Conservation (phyloP, 345 rosid species). For the Brassica carinata region DNA sequence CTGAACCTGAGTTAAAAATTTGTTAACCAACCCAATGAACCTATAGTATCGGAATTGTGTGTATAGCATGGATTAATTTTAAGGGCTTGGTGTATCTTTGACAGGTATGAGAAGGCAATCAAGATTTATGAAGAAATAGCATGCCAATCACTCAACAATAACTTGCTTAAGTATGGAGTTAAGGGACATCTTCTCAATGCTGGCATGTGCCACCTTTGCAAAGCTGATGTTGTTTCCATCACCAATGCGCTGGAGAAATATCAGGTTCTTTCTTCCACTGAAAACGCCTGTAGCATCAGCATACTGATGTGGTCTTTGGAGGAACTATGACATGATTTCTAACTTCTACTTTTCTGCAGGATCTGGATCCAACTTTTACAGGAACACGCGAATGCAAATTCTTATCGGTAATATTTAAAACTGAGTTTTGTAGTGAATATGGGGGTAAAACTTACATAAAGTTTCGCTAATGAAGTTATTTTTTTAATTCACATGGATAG, state of each 20-base stretch:
- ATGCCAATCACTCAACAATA: constrained; percentile 63
- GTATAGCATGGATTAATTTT: constrained; percentile 5
- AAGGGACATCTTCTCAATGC: constrained; percentile 99
- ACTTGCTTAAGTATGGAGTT: constrained; percentile 94
- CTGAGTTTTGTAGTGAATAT: background rate
- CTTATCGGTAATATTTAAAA: constrained; percentile 50
- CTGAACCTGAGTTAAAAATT: background rate
- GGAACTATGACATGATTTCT: constrained; percentile 14
- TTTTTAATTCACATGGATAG: constrained; percentile 31
- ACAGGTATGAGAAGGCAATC: constrained; percentile 84
- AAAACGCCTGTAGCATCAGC: background rate
- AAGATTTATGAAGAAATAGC: constrained; percentile 93
- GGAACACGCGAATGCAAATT: constrained; percentile 90
- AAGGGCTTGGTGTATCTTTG: constrained; percentile 25
- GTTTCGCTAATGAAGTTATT: background rate
- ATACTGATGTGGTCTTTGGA: constrained; percentile 2
- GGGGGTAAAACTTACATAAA: background rate
- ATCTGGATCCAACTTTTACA: constrained; percentile 90
- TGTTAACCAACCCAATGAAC: no score
- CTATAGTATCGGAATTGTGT: no score
- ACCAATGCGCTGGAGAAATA: constrained; percentile 87
- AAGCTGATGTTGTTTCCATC: constrained; percentile 85
- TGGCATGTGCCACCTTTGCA: constrained; percentile 95
- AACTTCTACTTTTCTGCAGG: constrained; percentile 55
- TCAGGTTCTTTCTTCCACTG: constrained; percentile 50